Conservation (phyloP, 2,329 filamentous ascomycete genomes). For the Zopfia rhizophila region DNA sequence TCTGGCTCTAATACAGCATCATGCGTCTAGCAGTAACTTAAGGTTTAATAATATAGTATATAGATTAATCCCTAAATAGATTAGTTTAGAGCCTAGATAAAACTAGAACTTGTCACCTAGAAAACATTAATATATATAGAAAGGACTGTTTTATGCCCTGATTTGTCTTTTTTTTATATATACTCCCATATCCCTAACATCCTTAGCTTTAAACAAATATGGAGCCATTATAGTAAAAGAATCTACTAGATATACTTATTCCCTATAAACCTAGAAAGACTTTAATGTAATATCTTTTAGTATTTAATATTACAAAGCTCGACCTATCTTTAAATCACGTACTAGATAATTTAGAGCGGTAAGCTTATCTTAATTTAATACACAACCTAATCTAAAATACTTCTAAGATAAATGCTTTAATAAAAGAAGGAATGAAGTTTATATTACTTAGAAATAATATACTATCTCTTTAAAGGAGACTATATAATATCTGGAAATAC, state of each 20-base stretch:
- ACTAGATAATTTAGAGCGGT: neutral
- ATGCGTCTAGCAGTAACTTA: no score
- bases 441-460: slow-evolving; percentile 6
- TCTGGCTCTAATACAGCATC: no score
- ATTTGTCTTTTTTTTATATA: no score
- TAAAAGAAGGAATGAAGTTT: slow-evolving; percentile 9
- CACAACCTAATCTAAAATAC: slow-evolving; percentile 6
- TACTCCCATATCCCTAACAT: no score
- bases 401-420: slow-evolving; percentile 1
- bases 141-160: no score
- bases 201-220: no score
- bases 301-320: slow-evolving; percentile 10
- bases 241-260: neutral
- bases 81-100: no score
- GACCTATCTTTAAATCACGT: neutral
- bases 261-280: neutral
- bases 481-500: neutral
- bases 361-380: slow-evolving; percentile 5
- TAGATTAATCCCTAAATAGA: no score
- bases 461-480: neutral
- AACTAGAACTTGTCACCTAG: no score
- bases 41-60: no score
- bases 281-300: slow-evolving; percentile 4
- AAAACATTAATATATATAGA: no score
- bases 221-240: no score